Base-by-base conservation (phyloP, 2,329 filamentous ascomycete species). In the Diaporthe citri region DNA sequence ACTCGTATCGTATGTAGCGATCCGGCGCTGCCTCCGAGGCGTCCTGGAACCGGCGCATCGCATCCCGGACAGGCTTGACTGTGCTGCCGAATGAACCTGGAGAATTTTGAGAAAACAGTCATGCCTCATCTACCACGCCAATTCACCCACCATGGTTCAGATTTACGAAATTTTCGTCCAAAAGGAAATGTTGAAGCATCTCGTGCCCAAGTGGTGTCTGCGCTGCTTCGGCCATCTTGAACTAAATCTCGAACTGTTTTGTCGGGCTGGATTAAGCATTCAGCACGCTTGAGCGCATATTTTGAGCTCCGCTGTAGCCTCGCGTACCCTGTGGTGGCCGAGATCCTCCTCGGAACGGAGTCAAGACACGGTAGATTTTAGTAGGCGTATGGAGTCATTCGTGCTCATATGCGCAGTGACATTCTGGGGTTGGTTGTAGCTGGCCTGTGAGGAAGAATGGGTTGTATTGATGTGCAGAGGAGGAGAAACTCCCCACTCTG, bases 41-140 rank as follows among this genome's bases (percentile, higher is more conserved):
- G 76, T 93, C 90, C 81, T 96, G 93, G 79, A 92, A 93, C 17
- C 86, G 80, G 22, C 89, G 91, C 31, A 93, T 87, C 62, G 87
- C 88, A n/a, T 88, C 83, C n/a, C 88, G 89, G 75, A 98, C 87
- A 25, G 84, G 81, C 15, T 84, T 86, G 5, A 95, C 95, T 79
- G 92, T 92, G 3, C 92, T 92, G 46, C 96, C 96, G 81, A 94
- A 98, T 0, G 95, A 97, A 66, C 95, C 93, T 56, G 34, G 13
- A 20, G 13, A n/a, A n/a, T n/a, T n/a, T n/a, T n/a, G n/a, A n/a
- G n/a, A n/a, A n/a, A n/a, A n/a, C n/a, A n/a, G n/a, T n/a, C n/a
- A n/a, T n/a, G n/a, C n/a, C n/a, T n/a, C n/a, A n/a, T n/a, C n/a
- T n/a, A n/a, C n/a, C n/a, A n/a, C n/a, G n/a, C n/a, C n/a, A n/a